Percentiles rank a stretch among this genome's conserved stretches.
phyloP scores from a whole-genome alignment of 768 basidiomycete genomes.

The Boletus speciosus region DNA sequence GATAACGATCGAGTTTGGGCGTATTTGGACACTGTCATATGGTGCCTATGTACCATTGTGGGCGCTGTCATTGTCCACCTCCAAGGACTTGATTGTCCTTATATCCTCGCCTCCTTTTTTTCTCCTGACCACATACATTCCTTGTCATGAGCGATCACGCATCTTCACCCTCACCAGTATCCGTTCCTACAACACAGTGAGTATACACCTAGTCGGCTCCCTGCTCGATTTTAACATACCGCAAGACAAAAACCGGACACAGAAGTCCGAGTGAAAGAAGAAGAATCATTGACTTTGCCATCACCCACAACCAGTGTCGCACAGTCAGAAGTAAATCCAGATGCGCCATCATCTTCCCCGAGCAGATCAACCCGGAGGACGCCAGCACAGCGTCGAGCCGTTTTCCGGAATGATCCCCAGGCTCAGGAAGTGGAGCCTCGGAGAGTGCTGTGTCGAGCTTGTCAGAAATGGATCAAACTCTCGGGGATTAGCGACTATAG shows the following conservation, averaged over 20 bases:
- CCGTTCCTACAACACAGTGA: conserved; percentile 13
- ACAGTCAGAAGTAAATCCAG: background rate
- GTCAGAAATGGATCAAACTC: conserved; percentile 61
- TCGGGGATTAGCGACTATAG: conserved; percentile 39
- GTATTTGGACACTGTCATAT: conserved; percentile 19
- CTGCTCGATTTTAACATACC: conserved; percentile 5
- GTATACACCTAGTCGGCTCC: background rate
- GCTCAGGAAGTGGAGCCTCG: conserved; percentile 48
- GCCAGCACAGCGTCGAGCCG: conserved; percentile 46
- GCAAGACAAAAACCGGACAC: conserved; percentile 14
- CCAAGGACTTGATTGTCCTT: conserved; percentile 13
- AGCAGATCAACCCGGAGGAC: conserved; percentile 19
- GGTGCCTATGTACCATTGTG: background rate
- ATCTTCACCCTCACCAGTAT: background rate
- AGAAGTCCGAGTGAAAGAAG: conserved; percentile 13
- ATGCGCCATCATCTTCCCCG: conserved; percentile 2
- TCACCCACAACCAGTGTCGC: conserved; percentile 6
- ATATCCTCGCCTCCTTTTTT: background rate
- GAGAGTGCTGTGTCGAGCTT: conserved; percentile 56
- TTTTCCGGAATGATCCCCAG: conserved; percentile 52
- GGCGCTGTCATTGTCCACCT: background rate
- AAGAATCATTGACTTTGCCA: conserved; percentile 1
- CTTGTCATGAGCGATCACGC: conserved; percentile 30
- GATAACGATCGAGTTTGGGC: conserved; percentile 18
- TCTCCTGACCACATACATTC: conserved; percentile 24